Evolutionary conservation across 2,329 filamentous ascomycete species (phyloP).

Genomic region (Colletotrichum plurivorum): DNA sequence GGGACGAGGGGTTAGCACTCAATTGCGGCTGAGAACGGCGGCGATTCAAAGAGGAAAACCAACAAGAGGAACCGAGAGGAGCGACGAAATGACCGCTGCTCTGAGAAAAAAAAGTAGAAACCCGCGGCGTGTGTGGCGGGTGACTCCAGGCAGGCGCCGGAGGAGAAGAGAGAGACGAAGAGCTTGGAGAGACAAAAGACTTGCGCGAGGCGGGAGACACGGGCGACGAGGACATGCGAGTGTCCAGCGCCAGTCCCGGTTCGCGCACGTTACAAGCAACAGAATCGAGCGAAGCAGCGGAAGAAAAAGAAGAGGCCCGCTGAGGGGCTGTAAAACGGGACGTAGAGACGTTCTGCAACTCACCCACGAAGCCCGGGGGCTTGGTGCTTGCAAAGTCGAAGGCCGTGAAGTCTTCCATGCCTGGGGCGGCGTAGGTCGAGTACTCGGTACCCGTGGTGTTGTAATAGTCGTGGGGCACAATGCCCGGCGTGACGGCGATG

Average conservation of each 20-base stretch:
- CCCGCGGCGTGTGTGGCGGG: slow-evolving; percentile 46
- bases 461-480: slow-evolving; percentile 71
- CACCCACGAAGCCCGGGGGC: slow-evolving; percentile 67
- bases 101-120: slow-evolving; percentile 66
- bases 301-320: slow-evolving; percentile 46
- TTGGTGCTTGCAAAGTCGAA: slow-evolving; percentile 66
- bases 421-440: slow-evolving; percentile 62
- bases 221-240: slow-evolving; percentile 46
- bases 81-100: slow-evolving; percentile 67
- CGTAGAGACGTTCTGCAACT: slow-evolving; percentile 60
- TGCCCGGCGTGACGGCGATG: slow-evolving; percentile 73
- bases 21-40: slow-evolving; percentile 36
- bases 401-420: slow-evolving; percentile 65
- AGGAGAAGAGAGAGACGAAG: slow-evolving; percentile 52
- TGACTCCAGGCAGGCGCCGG: slow-evolving; percentile 48
- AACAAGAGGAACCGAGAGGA: slow-evolving; percentile 66
- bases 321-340: slow-evolving; percentile 39
- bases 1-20: slow-evolving; percentile 53
- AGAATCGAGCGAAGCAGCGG: slow-evolving; percentile 43
- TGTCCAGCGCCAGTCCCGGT: slow-evolving; percentile 46
- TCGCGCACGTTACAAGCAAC: slow-evolving; percentile 42
- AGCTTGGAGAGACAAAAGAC: slow-evolving; percentile 49
- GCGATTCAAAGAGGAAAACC: slow-evolving; percentile 59
- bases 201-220: slow-evolving; percentile 46
- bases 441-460: slow-evolving; percentile 69